Percentiles rank a stretch among this genome's conserved stretches.
These are phyloP conservation scores for Conidiobolus coronatus DNA, from an alignment of 371 early-diverging fungal genomes.

Conservation along the genomic window DNA sequence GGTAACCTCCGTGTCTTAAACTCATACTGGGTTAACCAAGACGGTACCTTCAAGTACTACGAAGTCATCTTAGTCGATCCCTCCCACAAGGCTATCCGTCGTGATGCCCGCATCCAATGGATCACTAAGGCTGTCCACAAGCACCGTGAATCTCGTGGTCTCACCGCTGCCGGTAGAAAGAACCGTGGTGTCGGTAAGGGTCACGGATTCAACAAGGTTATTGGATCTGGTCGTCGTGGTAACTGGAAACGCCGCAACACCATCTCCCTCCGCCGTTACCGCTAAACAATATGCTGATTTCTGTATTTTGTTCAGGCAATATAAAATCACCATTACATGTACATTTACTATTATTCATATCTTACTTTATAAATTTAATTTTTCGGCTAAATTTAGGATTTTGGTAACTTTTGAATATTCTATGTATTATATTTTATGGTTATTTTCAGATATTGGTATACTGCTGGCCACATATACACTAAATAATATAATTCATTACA, in stretches of 20 bases:
- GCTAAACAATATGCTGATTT: conserved; percentile 18
- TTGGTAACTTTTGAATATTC: background rate
- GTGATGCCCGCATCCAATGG: conserved; percentile 98
- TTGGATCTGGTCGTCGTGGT: conserved; percentile 79
- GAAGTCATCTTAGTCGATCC: conserved; percentile 98
- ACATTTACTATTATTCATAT: no score
- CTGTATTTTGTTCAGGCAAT: background rate
- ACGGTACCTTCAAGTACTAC: conserved; percentile 94
- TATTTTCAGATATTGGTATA: no score
- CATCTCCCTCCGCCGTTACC: conserved; percentile 57
- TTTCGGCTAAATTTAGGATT: no score
- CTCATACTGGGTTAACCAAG: conserved; percentile 99
- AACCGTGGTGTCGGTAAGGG: conserved; percentile 97
- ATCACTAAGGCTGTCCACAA: conserved; percentile 93
- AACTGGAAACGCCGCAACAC: conserved; percentile 57
- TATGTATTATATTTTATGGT: background rate
- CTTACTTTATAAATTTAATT: no score
- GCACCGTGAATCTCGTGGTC: conserved; percentile 95
- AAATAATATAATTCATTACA: no score
- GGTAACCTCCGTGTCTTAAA: conserved; percentile 89
- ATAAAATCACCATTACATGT: background rate
- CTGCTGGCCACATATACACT: no score
- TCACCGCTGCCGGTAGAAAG: conserved; percentile 93
- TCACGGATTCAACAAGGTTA: conserved; percentile 93
- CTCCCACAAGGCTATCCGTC: conserved; percentile 88